Base-by-base conservation (phyloP, 441 rosid species). In the Erodium moschatum region DNA sequence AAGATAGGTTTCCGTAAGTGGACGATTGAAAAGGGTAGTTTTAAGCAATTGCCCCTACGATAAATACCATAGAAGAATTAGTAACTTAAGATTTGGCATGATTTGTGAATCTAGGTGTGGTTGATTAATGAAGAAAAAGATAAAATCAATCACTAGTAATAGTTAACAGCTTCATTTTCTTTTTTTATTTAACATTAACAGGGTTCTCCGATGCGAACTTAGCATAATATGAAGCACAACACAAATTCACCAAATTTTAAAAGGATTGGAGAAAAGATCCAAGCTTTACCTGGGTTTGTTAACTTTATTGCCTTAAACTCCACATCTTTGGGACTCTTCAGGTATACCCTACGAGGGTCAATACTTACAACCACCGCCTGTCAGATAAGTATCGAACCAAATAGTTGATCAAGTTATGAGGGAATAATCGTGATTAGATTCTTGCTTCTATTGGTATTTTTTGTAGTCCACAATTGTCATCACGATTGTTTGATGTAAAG, bases 331-430 rank as follows among this genome's bases (percentile, higher is more conserved):
- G 97, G 92, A 84, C 71, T 77, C 33, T 74, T 85, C 66, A 91
- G 80, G 75, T 88, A 87, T 16, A 91, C 86, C 81, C 97, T 81
- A 68, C 90, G 96, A 77, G 97, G 97, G 82, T 91, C 99, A 72
- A 94, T 90, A 76, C 99, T 94, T 58, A 94, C 90, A 73, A 94
- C 99, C 69, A 91, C 99, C 27, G 99, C 99, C 99, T 91, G 86
- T 69, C 73, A 78, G 52, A 58, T 1, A 70, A 81, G 71, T 42
- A 72, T 35, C 24, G 58, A 65, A 29, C 15, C 3, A 31, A 50
- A 50, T 74, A 71, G 65, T 24, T 24, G 27, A 24, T 24, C 27
- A 24, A 24, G 1, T 24, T 24, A 24, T 24, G 27, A 24, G 27
- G 27, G 27, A 2, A 24, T 24, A 24, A 24, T 24, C 27, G 27